Conservation (phyloP, 352 stramenopile species). For the Globisporangium takayamanum region DNA sequence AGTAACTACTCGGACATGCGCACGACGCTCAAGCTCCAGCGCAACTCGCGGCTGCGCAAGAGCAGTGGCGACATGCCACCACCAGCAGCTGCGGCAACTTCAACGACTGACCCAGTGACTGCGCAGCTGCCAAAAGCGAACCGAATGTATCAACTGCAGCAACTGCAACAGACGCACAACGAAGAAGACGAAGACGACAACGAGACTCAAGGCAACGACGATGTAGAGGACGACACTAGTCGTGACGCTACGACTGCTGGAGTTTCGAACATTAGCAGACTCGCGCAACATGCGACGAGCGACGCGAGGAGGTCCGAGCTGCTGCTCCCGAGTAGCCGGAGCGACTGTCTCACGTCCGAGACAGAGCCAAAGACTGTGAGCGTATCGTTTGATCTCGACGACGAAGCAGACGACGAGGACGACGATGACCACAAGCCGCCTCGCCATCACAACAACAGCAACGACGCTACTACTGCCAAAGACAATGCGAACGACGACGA, state of each 20-base stretch:
- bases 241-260: no score
- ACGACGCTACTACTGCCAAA: no score
- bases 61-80: conserved; percentile 25
- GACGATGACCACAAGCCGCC: not conserved
- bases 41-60: conserved; percentile 18
- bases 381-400: not conserved
- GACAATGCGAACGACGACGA: conserved; percentile 19
- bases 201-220: no score
- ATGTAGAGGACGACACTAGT: no score
- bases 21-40: conserved; percentile 16
- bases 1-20: conserved; percentile 20
- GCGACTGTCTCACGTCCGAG: not conserved
- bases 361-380: not conserved
- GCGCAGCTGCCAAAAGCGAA: no score
- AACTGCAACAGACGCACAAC: no score
- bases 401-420: no score
- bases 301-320: no score
- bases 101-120: not conserved
- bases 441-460: not conserved
- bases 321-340: not conserved
- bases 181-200: no score
- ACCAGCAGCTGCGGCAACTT: not conserved
- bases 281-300: no score
- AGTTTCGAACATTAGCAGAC: no score
- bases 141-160: no score